phyloP scores from a whole-genome alignment of 2,329 filamentous ascomycete species.

The Fonsecaea pugnacius region DNA sequence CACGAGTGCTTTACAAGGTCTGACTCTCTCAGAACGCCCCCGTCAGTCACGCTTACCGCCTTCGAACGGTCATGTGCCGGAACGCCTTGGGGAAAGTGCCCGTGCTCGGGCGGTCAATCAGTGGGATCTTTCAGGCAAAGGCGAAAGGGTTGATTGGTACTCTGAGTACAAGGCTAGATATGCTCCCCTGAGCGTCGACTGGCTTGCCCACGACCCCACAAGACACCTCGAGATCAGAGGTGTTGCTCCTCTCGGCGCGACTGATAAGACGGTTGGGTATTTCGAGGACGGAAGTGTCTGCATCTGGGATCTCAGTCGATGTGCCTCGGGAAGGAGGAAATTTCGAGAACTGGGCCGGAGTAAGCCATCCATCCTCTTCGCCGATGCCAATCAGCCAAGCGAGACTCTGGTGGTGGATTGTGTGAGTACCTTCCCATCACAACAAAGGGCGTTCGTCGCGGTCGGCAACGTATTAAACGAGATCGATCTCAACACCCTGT shows the following conservation, averaged over 20 bases:
- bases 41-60: not conserved
- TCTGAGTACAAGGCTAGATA: conserved; percentile 84
- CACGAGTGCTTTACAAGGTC: conserved; percentile 40
- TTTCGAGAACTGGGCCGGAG: conserved; percentile 71
- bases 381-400: conserved; percentile 33
- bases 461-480: conserved; percentile 78
- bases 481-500: conserved; percentile 75
- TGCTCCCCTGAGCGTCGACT: conserved; percentile 73
- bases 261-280: conserved; percentile 56
- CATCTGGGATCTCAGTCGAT: conserved; percentile 73
- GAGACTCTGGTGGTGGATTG: conserved; percentile 73
- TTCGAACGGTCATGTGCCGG: conserved; percentile 32
- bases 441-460: conserved; percentile 75
- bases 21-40: conserved; percentile 28
- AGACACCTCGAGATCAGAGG: conserved; percentile 43
- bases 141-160: conserved; percentile 80
- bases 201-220: conserved; percentile 65
- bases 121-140: conserved; percentile 79
- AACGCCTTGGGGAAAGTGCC: conserved; percentile 43
- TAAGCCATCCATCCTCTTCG: conserved; percentile 67
- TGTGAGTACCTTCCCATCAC: conserved; percentile 74
- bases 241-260: conserved; percentile 46
- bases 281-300: conserved; percentile 87
- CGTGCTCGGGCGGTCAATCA: conserved; percentile 68
- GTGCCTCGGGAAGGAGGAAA: conserved; percentile 56